Conservation (phyloP, 805 yeast species). For the Teunomyces funiuensis region DNA sequence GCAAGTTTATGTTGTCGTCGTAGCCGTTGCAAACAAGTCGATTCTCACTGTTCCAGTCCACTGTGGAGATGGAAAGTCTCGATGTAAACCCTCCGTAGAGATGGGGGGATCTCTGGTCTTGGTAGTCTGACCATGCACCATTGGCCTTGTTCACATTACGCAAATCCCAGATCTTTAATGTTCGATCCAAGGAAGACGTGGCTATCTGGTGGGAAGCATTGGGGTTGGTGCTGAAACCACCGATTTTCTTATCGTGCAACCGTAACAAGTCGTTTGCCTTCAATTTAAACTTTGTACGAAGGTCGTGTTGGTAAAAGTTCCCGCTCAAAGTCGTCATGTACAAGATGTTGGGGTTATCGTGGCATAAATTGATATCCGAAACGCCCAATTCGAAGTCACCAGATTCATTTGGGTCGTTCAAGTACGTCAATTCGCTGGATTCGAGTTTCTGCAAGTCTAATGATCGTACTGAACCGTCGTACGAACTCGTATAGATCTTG, state of each 20-base stretch:
- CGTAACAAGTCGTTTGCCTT: conserved; percentile 43
- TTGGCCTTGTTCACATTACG: conserved; percentile 49
- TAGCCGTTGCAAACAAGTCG: conserved; percentile 89
- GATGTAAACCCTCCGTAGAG: conserved; percentile 64
- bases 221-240: conserved; percentile 84
- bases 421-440: conserved; percentile 49
- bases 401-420: conserved; percentile 54
- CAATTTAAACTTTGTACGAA: conserved; percentile 46
- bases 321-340: conserved; percentile 81
- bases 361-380: conserved; percentile 66
- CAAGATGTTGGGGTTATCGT: conserved; percentile 49
- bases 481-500: conserved; percentile 68
- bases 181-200: conserved; percentile 86
- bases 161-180: conserved; percentile 84
- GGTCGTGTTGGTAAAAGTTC: conserved; percentile 71
- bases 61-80: conserved; percentile 77
- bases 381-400: conserved; percentile 50
- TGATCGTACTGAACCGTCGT: conserved; percentile 82
- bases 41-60: conserved; percentile 73
- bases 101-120: conserved; percentile 48
- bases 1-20: conserved; percentile 78
- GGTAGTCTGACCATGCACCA: conserved; percentile 55
- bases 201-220: conserved; percentile 62
- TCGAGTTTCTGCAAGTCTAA: conserved; percentile 64
- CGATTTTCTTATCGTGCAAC: conserved; percentile 87